Evolutionary conservation across 2,329 filamentous ascomycete genomes (phyloP), one percentile per base, ranked within the genome.

Genomic region (Fusarium torulosum): DNA sequence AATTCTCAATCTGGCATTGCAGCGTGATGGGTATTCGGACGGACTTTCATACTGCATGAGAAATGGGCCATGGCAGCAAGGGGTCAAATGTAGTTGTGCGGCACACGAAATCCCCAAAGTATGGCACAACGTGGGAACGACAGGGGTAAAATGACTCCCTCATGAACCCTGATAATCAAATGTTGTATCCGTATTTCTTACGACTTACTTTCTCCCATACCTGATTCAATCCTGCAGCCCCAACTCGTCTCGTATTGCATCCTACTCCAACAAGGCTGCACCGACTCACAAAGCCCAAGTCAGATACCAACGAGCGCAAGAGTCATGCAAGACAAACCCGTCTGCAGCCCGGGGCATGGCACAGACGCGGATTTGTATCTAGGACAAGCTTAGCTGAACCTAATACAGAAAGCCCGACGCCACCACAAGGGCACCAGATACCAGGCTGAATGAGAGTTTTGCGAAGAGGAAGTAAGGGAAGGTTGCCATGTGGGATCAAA

Each of bases 391-490:
- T 73, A 73, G 67, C 44, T 54, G 66, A 65, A 63, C 56, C 54
- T 73, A 70, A 69, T 47, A 11, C 15, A 54, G 45, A 50, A 69
- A 54, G 66, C 42, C 70, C 66, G 47, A 67, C 70, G 70, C 70
- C 63, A 72, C 66, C 55, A 67, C 65, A 65, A 65, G 59, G 66
- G 29, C 45, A 53, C 46, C 29, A 23, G 38, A 42, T 44, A 64
- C 44, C 49, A 53, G 60, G 49, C 56, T 56, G 35, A 44, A 41
- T 33, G 49, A 63, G 41, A 51, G 20, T 53, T 56, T 53, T 42
- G 31, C 20, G 17, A 41, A n/a, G 21, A 19, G 37, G n/a, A 37
- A 44, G 51, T n/a, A 44, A 41, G 44, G 42, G 19, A 63, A 49
- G 44, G 56, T 52, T 67, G 59, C 54, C 65, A 67, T 67, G 59